phyloP scores from a whole-genome alignment of 75 land plant genomes.

The Pinus tabuliformis region DNA sequence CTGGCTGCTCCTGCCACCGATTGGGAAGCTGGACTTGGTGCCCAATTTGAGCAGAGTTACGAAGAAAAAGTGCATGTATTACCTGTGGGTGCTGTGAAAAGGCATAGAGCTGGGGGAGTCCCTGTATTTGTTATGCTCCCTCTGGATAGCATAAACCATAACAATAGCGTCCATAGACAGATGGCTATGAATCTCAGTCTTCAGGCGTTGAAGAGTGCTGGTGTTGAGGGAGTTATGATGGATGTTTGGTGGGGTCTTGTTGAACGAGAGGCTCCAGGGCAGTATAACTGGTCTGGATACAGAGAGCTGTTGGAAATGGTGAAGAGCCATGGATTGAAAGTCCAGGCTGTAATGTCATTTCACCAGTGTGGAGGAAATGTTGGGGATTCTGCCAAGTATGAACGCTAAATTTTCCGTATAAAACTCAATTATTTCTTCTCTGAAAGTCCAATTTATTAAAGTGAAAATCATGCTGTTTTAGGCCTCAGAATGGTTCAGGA shows the following conservation, averaged over 20 bases:
- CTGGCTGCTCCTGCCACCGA: conserved; percentile 2
- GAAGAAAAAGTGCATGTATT: conserved; percentile 5
- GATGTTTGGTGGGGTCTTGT: too few relatives aligned
- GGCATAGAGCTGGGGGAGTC: conserved; percentile 33
- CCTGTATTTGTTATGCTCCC: conserved; percentile 26
- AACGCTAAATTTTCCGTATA: not conserved
- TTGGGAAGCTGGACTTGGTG: not conserved
- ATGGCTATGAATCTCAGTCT: conserved; percentile 78
- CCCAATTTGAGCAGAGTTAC: conserved; percentile 10
- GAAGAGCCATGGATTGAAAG: too few relatives aligned
- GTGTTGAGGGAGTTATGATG: too few relatives aligned
- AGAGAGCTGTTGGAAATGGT: too few relatives aligned
- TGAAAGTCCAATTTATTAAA: too few relatives aligned
- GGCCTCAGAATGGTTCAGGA: not conserved
- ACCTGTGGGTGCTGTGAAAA: not conserved
- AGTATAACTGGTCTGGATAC: too few relatives aligned
- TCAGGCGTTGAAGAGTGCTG: conserved; percentile 1
- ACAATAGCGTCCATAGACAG: conserved; percentile 48
- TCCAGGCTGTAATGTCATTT: too few relatives aligned
- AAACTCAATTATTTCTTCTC: not conserved
- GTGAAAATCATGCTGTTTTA: too few relatives aligned
- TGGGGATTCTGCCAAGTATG: conserved; percentile 65
- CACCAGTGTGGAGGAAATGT: too few relatives aligned
- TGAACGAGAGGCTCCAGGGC: too few relatives aligned
- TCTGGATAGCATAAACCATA: not conserved